Base-by-base conservation (phyloP, 768 basidiomycete species). In the Lanmaoa pseudosensibilis region DNA sequence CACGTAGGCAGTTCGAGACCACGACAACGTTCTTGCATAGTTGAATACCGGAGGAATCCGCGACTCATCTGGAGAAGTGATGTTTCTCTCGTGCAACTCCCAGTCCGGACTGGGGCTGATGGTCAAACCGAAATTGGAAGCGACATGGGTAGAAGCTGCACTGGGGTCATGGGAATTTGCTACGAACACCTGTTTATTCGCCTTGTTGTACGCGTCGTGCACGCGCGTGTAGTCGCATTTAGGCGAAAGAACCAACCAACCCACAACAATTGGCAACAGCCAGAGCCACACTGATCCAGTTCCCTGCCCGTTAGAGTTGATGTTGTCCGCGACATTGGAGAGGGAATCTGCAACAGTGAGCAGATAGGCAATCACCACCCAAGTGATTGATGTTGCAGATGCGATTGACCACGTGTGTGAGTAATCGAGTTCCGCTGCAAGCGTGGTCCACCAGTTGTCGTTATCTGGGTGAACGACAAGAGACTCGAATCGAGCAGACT, bases 281-380 rank as follows among this genome's bases (percentile, higher is more conserved):
- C 78, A 80, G 8, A 79, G 58, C 77, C 77, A 80, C 16, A 74
- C 62, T 2, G 74, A 73, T 4, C 74, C 77, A 8, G 75, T 73
- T 21, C 69, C 74, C 50, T 77, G 70, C 0, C 77, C 77, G 34
- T 68, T 74, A 1, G 69, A 65, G 30, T 71, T 63, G 2, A 77
- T 59, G 18, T 63, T 38, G 5, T 59, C 53, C 11, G 30, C 37
- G 3, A 71, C 46, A 32, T 46, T 62, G 27, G 55, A 57, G 44
- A 62, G 50, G 18, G 63, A 66, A 39, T 61, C 53, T 3, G 49
- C 36, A 23, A 67, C 61, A 3, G 55, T 65, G 11, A 65, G 49
- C 23, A 67, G 27, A 52, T 78, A 80, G 1, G 80, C 78, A 7
- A 80, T 63, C 37, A 77, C 55, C 3, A 80, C 79, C 78, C 78